Evolutionary conservation across 2,329 filamentous ascomycete species (phyloP).

Genomic region (Teratosphaeria destructans): DNA sequence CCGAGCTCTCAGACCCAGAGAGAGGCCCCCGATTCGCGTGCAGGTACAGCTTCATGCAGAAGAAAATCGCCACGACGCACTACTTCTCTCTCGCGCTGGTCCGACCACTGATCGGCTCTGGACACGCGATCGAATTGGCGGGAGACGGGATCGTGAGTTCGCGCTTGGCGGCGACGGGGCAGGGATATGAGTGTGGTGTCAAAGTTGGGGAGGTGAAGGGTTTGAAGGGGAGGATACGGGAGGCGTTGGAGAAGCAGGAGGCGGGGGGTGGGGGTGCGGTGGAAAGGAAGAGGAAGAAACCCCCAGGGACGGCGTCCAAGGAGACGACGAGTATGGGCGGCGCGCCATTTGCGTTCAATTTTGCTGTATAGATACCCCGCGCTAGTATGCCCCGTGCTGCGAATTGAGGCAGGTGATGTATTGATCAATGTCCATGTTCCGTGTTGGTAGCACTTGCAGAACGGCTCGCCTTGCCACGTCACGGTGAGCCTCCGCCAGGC

Average conservation of each 20-base stretch:
- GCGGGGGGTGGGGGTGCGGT: neutral
- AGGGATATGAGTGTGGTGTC: neutral
- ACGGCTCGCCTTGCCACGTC: too few species aligned
- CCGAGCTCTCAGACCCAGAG: slow-evolving; percentile 9
- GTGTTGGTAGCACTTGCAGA: too few species aligned
- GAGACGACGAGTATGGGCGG: neutral
- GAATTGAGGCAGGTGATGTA: neutral
- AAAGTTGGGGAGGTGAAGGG: neutral
- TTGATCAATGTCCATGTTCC: too few species aligned
- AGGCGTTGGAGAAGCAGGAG: neutral
- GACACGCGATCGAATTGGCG: neutral
- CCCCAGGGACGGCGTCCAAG: neutral
- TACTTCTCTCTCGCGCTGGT: slow-evolving; percentile 13
- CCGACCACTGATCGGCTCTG: neutral
- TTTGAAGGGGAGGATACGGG: neutral
- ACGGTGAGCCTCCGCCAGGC: too few species aligned
- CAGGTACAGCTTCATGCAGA: slow-evolving; percentile 6
- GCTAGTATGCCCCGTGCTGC: neutral
- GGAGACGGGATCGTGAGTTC: neutral
- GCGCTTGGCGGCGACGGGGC: neutral
- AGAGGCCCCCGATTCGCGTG: slow-evolving; percentile 7
- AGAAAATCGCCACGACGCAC: slow-evolving; percentile 11
- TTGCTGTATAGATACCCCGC: neutral
- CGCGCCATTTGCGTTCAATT: neutral
- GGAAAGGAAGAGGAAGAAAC: neutral